These are phyloP conservation scores for Pueraria montana DNA, from an alignment of 306 rosid species.

Conservation along the genomic window DNA sequence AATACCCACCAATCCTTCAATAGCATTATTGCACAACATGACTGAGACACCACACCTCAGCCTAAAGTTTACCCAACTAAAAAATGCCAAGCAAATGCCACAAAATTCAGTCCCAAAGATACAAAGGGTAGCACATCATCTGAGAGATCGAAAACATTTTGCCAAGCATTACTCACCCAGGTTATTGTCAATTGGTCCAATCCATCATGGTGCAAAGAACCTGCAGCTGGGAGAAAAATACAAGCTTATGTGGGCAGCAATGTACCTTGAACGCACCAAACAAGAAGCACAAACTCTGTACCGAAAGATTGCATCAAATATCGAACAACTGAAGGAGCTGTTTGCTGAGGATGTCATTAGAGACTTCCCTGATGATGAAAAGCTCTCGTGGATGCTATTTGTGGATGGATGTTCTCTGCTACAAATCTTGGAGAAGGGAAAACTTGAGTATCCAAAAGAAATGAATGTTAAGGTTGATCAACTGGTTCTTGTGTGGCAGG, in stretches of 20 bases:
- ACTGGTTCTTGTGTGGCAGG: constrained; percentile 25
- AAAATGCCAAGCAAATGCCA: background rate
- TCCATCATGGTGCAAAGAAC: background rate
- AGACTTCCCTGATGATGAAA: background rate
- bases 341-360: constrained; percentile 10
- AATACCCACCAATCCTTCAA: background rate
- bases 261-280: background rate
- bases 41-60: background rate
- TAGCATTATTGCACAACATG: constrained; percentile 9
- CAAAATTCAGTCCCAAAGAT: background rate
- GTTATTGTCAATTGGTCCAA: constrained; percentile 35
- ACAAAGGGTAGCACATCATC: constrained; percentile 7
- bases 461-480: constrained; percentile 24
- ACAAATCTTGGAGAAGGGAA: background rate
- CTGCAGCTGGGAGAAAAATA: constrained; percentile 20
- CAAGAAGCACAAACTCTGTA: background rate
- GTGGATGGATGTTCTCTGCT: constrained; percentile 44
- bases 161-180: constrained; percentile 4
- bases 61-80: background rate
- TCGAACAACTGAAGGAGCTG: background rate
- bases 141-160: background rate
- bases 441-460: background rate
- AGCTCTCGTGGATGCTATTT: background rate
- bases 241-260: constrained; percentile 30
- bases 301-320: background rate